Base-by-base conservation (phyloP, 371 early-diverging fungal genomes). In the Actinomucor elegans region DNA sequence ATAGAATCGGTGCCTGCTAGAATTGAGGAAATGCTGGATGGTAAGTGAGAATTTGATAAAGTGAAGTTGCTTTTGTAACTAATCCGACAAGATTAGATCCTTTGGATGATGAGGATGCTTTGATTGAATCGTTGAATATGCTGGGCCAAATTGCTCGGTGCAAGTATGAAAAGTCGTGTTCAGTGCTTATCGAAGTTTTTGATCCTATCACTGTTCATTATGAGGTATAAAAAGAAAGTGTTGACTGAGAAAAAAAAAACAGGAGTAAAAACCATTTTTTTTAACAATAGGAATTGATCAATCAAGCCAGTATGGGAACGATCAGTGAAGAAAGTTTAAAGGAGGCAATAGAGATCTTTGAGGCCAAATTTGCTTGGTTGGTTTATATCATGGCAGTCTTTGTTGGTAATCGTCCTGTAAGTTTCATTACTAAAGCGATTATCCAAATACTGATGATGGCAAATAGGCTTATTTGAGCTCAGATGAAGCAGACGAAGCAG, bases 351-450 rank as follows among this genome's bases (percentile, higher is more conserved):
- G 75, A 69, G 5, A 56, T 79, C 0, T 73, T 67, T 31, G 86
- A 88, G 56, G 61, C 75, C 31, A 79, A 80, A 70, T 75, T 92
- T 55, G 79, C 91, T 0, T 92, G 91, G 91, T 67, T 88, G 29
- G 81, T 90, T 18, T 88, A 92, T 47, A 73, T 85, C 20, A 85
- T 85, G 57, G 86, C 85, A 32, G 77, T 82, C 10, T 83, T 78
- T 56, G 64, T 81, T 48, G 86, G 77, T n/a, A 88, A 66, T 45
- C 74, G 85, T 52, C 71, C 76, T 17, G 86, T 85, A 77, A 64
- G 71, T 66, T n/a, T 14, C 2, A 23, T 29, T 27, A n/a, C 1
- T 37, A 18, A 37, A 4, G 20, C n/a, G n/a, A n/a, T n/a, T n/a
- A n/a, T n/a, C n/a, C n/a, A n/a, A n/a, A n/a, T n/a, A n/a, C n/a